These are phyloP conservation scores for Venturia oleaginea DNA, from an alignment of 2,329 filamentous ascomycete genomes.

Conservation along the genomic window DNA sequence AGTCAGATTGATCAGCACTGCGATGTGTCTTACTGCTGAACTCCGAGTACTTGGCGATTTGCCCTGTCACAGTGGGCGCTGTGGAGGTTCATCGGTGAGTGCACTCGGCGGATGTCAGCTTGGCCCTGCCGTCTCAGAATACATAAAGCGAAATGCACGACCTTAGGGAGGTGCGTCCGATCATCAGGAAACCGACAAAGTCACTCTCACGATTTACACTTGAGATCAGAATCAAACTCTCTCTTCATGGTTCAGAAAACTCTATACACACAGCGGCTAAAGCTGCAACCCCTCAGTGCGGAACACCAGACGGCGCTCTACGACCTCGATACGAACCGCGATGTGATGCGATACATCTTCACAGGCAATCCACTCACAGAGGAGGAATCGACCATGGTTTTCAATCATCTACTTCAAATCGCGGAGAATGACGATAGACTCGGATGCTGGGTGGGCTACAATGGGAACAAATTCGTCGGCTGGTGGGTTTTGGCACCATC, in stretches of 20 bases:
- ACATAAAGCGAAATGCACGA: too few relatives aligned
- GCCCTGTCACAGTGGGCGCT: neutral
- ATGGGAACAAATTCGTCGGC: conserved; percentile 6
- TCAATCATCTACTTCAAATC: neutral
- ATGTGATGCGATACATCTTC: conserved; percentile 12
- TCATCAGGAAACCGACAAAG: neutral
- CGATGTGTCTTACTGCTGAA: neutral
- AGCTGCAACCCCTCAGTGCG: neutral
- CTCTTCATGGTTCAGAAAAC: conserved; percentile 3
- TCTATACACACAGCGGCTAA: neutral
- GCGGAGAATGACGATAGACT: neutral
- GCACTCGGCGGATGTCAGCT: neutral
- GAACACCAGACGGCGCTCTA: neutral
- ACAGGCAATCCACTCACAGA: conserved; percentile 3
- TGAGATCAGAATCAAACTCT: neutral
- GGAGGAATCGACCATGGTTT: conserved; percentile 3
- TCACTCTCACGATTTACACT: neutral
- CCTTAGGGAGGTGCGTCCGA: too few relatives aligned
- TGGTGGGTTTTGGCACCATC: conserved; percentile 8
- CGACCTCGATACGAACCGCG: neutral
- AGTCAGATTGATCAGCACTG: neutral
- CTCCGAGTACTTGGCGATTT: neutral
- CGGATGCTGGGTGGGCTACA: conserved; percentile 8
- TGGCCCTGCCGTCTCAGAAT: neutral
- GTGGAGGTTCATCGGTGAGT: neutral